Evolutionary conservation across 192 early-diverging fungal species (phyloP), one percentile per base, ranked within the genome.

Genomic region (Coemansia sp.): DNA sequence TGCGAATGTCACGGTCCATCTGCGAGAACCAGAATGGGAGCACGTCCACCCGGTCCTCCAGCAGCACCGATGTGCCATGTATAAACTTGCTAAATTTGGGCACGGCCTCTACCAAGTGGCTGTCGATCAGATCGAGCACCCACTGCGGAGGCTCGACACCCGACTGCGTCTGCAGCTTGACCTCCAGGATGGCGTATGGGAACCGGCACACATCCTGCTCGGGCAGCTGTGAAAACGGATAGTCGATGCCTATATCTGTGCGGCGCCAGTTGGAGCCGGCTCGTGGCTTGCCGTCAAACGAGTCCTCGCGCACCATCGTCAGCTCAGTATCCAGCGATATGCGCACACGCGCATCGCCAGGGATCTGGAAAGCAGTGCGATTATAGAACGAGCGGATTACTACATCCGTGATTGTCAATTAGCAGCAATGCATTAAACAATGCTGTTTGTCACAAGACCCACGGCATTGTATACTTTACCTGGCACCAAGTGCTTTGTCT

Each of bases 51-150:
- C 84, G 83, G 58, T 88, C 72, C 64, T 89, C 89, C 15, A 93
- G 79, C 46, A 97, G 77, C 5, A 92, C 92, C 9, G 93, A 88
- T 26, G 87, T 84, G 53, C 94, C 97, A 70, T 99, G 94, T 57
- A 93, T 89, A 73, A 96, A 99, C 72, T 99, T 99, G 53, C 90
- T 93, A 80, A 99, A 99, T 65, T 94, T 97, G 44, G 93, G 93
- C 36, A 97, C 93, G 36, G 90, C 89, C 67, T 93, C 90, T 49
- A 97, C 89, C 62, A 97, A 73, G 63, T 94, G 90, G 45, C 87
- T 88, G 54, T 91, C 86, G 65, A 94, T 84, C 43, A 99, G 80
- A 53, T 96, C 92, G 16, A 85, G 76, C 18, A 96, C 94, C 97
- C 97, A 99, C 57, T 89, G 79, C 6, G 97, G 94, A 2, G 91